Evolutionary conservation across 2,329 filamentous ascomycete species (phyloP).

Genomic region (Botrytis pseudocinerea): DNA sequence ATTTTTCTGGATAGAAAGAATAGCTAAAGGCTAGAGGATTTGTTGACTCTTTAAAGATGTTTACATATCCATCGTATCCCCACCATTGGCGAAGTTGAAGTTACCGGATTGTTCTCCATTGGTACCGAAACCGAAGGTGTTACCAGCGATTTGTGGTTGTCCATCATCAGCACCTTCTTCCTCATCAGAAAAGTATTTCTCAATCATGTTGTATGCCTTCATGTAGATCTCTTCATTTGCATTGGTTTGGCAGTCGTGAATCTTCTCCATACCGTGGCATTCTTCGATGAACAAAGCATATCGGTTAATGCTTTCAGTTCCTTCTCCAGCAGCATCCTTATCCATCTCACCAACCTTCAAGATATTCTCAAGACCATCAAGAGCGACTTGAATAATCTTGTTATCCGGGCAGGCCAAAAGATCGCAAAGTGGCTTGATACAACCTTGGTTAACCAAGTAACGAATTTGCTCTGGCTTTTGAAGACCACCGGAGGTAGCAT

Average conservation of each 20-base stretch:
- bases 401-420: constrained; percentile 95
- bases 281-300: constrained; percentile 99
- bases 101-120: constrained; percentile 73
- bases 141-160: constrained; percentile 62
- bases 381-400: constrained; percentile 98
- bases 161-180: constrained; percentile 80
- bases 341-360: constrained; percentile 99
- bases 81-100: constrained; percentile 89
- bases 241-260: constrained; percentile 99
- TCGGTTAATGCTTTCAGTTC: constrained; percentile 81
- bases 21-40: constrained; percentile 27
- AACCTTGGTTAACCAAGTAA: constrained; percentile 88
- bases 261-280: constrained; percentile 99
- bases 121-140: constrained; percentile 77
- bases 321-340: constrained; percentile 81
- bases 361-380: constrained; percentile 98
- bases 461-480: constrained; percentile 99
- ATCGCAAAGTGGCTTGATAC: constrained; percentile 96
- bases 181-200: constrained; percentile 99
- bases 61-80: constrained; percentile 76
- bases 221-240: constrained; percentile 99
- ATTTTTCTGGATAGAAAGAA: constrained; percentile 25
- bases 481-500: constrained; percentile 93
- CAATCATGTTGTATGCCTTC: constrained; percentile 99
- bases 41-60: constrained; percentile 31